phyloP scores from a whole-genome alignment of 331 rosid genomes.

The Pyracantha coccinea region DNA sequence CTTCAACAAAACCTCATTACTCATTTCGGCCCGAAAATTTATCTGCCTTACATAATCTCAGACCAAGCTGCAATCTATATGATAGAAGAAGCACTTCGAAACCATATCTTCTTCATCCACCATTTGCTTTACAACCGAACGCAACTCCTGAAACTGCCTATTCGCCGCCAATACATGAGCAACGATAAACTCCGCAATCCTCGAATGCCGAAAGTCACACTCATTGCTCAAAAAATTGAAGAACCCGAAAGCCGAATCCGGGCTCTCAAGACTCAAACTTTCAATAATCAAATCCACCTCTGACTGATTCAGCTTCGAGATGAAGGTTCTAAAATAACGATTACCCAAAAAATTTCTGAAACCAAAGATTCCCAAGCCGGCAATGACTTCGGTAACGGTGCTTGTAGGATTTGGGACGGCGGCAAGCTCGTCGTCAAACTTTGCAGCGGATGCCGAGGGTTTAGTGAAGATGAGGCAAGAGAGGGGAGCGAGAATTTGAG shows the following conservation, averaged over 20 bases:
- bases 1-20: not conserved
- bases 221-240: slow-evolving; percentile 27
- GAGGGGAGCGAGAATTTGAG: slow-evolving; percentile 14
- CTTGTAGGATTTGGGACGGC: not conserved
- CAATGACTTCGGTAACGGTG: slow-evolving; percentile 23
- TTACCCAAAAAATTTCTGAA: slow-evolving; percentile 18
- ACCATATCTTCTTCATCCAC: slow-evolving; percentile 34
- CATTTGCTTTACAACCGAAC: slow-evolving; percentile 24
- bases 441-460: slow-evolving; percentile 24
- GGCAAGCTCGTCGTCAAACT: slow-evolving; percentile 12
- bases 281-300: slow-evolving; percentile 30
- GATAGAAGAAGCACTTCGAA: not conserved
- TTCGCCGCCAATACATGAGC: slow-evolving; percentile 31
- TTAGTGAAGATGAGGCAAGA: slow-evolving; percentile 20
- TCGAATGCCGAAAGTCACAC: slow-evolving; percentile 34
- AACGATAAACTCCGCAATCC: slow-evolving; percentile 17
- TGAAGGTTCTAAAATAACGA: slow-evolving; percentile 11
- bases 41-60: too few species aligned
- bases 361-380: slow-evolving; percentile 32
- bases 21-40: not conserved
- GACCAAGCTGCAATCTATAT: not conserved
- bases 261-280: slow-evolving; percentile 22
- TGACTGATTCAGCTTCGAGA: slow-evolving; percentile 21
- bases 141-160: slow-evolving; percentile 28
- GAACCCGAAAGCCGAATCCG: slow-evolving; percentile 32